Evolutionary conservation across 2,329 filamentous ascomycete species (phyloP).

Genomic region (Fusarium decemcellulare): DNA sequence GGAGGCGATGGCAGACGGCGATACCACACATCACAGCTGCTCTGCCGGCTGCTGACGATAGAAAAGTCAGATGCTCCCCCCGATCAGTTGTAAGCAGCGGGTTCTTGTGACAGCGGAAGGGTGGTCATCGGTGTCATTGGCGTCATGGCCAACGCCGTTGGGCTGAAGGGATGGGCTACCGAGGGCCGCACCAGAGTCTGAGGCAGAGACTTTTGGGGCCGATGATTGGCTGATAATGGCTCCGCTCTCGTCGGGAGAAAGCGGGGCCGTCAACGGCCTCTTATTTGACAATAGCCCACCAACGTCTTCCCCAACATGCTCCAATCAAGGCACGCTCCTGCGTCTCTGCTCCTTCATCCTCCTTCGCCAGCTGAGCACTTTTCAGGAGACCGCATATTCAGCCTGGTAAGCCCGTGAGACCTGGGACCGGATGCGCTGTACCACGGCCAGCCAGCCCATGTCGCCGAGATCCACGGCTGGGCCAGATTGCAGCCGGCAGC

Average conservation of each 20-base stretch:
- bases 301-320: conserved; percentile 25
- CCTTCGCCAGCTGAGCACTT: conserved; percentile 28
- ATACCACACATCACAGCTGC: conserved; percentile 27
- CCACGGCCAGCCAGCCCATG: conserved; percentile 4
- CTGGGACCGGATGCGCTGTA: conserved; percentile 18
- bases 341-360: conserved; percentile 17
- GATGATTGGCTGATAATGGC: conserved; percentile 30
- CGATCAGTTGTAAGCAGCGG: conserved; percentile 25
- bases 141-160: conserved; percentile 31
- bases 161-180: conserved; percentile 23
- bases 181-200: conserved; percentile 8
- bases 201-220: neutral
- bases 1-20: conserved; percentile 18
- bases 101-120: conserved; percentile 32
- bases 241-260: conserved; percentile 32
- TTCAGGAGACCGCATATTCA: conserved; percentile 23
- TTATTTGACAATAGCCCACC: conserved; percentile 34
- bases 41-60: conserved; percentile 9
- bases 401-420: conserved; percentile 20
- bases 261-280: conserved; percentile 38
- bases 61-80: conserved; percentile 38
- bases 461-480: conserved; percentile 19
- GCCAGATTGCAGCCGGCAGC: conserved; percentile 31
- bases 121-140: conserved; percentile 36
- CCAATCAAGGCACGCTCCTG: conserved; percentile 29